These are phyloP conservation scores for Fusarium acutatum DNA, from an alignment of 2,329 filamentous ascomycete species.

Conservation along the genomic window DNA sequence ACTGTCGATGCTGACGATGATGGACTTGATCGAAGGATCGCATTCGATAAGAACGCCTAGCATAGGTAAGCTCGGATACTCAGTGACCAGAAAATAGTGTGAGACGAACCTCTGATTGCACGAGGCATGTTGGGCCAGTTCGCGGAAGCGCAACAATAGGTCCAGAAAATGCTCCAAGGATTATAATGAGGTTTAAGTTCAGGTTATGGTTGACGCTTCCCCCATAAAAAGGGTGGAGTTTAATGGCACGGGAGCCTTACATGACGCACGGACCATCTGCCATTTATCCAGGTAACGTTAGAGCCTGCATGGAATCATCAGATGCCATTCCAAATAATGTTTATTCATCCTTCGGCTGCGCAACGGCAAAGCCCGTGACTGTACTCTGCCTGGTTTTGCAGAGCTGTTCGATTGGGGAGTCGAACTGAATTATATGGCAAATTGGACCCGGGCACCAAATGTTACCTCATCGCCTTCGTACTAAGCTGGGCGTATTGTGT, in stretches of 20 bases:
- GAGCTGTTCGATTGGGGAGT: neutral
- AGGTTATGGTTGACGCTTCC: conserved; percentile 1
- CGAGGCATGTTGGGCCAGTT: conserved; percentile 58
- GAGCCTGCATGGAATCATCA: conserved; percentile 11
- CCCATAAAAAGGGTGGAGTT: conserved; percentile 10
- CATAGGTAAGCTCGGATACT: neutral
- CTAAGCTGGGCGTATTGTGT: neutral
- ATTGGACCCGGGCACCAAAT: neutral
- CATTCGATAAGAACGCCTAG: conserved; percentile 79
- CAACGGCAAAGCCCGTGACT: conserved; percentile 20
- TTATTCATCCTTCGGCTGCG: conserved; percentile 9
- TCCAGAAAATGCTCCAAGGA: neutral
- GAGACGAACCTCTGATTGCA: conserved; percentile 60
- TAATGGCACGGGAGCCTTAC: neutral
- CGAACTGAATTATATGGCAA: neutral
- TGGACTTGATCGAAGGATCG: conserved; percentile 88
- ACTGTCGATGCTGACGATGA: conserved; percentile 80
- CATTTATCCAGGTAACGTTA: neutral
- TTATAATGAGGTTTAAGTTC: conserved; percentile 2
- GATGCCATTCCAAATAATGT: conserved; percentile 16
- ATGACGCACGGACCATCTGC: conserved; percentile 10
- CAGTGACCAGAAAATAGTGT: neutral
- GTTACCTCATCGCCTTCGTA: neutral
- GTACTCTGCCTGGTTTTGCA: neutral
- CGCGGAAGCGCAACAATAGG: neutral